phyloP scores from a whole-genome alignment of 306 rosid species.

The Coriaria nepalensis region DNA sequence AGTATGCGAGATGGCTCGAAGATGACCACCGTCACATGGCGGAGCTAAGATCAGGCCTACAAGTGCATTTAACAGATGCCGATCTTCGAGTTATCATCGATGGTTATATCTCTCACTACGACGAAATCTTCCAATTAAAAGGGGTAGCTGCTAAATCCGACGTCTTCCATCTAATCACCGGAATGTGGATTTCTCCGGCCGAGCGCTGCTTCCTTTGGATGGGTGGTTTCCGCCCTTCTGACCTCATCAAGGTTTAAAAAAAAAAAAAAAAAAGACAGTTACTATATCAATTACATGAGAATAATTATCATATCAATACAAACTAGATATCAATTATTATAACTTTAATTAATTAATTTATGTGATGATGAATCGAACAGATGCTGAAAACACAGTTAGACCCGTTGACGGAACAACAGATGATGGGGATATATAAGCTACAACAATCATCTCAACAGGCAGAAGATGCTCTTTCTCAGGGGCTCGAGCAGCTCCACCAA shows the following conservation, averaged over 20 bases:
- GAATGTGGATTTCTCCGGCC: slow-evolving; percentile 75
- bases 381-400: slow-evolving; percentile 67
- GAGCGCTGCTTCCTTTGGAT: slow-evolving; percentile 95
- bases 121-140: slow-evolving; percentile 64
- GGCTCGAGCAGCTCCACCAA: slow-evolving; percentile 79
- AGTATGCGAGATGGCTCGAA: slow-evolving; percentile 82
- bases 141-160: slow-evolving; percentile 66
- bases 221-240: slow-evolving; percentile 86
- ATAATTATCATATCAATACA: no score
- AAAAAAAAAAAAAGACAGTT: no score
- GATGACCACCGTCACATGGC: slow-evolving; percentile 66
- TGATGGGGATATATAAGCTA: slow-evolving; percentile 44
- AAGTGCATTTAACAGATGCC: slow-evolving; percentile 45
- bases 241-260: slow-evolving; percentile 51
- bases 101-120: slow-evolving; percentile 51
- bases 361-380: slow-evolving; percentile 16
- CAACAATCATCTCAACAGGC: slow-evolving; percentile 59
- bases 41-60: slow-evolving; percentile 52
- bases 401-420: slow-evolving; percentile 75
- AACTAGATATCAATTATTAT: neutral
- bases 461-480: slow-evolving; percentile 82
- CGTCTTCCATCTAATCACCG: slow-evolving; percentile 80
- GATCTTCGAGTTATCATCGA: slow-evolving; percentile 54
- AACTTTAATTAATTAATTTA: neutral
- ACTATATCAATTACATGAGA: no score